phyloP scores from a whole-genome alignment of 1,284 basidiomycete genomes.

The Sanghuangporus baumii region DNA sequence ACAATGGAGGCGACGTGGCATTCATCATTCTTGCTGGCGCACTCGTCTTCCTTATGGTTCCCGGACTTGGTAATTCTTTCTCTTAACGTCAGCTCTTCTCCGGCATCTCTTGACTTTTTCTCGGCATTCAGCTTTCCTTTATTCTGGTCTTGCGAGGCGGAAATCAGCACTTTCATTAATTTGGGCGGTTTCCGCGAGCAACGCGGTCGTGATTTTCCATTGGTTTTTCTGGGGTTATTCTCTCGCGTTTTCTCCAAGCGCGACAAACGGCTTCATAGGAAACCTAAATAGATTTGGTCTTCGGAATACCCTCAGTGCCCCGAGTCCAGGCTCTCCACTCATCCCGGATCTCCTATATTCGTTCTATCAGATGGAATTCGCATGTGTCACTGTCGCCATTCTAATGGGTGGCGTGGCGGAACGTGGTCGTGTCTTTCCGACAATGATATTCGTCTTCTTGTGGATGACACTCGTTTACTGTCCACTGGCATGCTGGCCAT shows the following conservation, averaged over 20 bases:
- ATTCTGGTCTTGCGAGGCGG: conserved; percentile 80
- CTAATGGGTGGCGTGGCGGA: conserved; percentile 84
- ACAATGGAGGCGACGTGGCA: conserved; percentile 67
- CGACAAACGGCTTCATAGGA: conserved; percentile 76
- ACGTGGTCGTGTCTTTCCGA: conserved; percentile 81
- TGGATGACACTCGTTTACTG: conserved; percentile 87
- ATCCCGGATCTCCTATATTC: conserved; percentile 73
- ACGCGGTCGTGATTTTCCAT: conserved; percentile 82
- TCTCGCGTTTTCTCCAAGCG: conserved; percentile 72
- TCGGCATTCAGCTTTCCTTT: conserved; percentile 60
- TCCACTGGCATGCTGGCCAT: conserved; percentile 75
- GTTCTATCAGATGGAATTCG: conserved; percentile 89
- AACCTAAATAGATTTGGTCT: conserved; percentile 71
- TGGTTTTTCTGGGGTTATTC: conserved; percentile 89
- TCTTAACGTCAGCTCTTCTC: not conserved
- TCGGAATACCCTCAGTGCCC: conserved; percentile 65
- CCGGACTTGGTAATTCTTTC: conserved; percentile 52
- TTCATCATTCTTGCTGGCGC: conserved; percentile 77
- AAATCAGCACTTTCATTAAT: conserved; percentile 66
- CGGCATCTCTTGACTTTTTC: not conserved
- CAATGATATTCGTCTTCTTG: conserved; percentile 82
- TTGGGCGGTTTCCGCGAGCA: conserved; percentile 65
- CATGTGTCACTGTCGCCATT: conserved; percentile 71
- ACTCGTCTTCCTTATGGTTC: conserved; percentile 79
- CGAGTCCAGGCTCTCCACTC: conserved; percentile 70